Conservation (phyloP, 2,329 filamentous ascomycete genomes). For the Fonsecaea erecta region DNA sequence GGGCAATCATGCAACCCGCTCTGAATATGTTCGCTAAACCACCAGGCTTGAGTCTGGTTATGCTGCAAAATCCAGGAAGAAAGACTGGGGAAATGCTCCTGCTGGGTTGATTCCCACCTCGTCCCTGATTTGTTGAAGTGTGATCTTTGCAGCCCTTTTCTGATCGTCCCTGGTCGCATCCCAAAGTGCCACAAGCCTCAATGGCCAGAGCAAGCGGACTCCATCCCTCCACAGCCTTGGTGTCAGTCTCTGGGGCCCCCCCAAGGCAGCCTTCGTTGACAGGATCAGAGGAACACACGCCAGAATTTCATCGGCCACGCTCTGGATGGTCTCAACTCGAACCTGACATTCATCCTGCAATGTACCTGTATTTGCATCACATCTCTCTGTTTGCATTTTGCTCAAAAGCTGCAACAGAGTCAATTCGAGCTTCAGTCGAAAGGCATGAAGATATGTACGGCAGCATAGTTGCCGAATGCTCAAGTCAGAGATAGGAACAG, state of each 20-base stretch:
- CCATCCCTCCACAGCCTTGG: constrained; percentile 28
- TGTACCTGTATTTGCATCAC: background rate
- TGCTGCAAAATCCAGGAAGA: background rate
- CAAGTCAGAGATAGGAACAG: background rate
- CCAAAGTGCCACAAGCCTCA: constrained; percentile 23
- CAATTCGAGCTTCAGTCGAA: constrained; percentile 28
- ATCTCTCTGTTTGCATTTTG: constrained; percentile 2
- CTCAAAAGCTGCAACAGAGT: constrained; percentile 19
- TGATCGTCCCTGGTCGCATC: constrained; percentile 18
- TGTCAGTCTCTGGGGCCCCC: background rate
- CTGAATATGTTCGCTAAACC: background rate
- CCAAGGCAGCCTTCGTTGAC: background rate
- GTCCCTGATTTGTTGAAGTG: constrained; percentile 14
- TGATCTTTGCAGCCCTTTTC: background rate
- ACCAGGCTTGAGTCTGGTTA: background rate
- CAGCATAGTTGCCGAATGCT: constrained; percentile 16
- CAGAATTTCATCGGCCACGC: constrained; percentile 22
- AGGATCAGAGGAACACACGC: constrained; percentile 11
- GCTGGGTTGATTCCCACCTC: constrained; percentile 15
- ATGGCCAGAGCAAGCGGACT: constrained; percentile 32
- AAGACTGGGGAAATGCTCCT: background rate
- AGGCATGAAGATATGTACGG: constrained; percentile 28
- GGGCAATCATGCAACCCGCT: background rate
- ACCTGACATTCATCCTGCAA: constrained; percentile 12
- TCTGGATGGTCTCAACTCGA: constrained; percentile 10